Percentiles rank a stretch among this genome's conserved stretches.
Evolutionary conservation across 176 grass and related monocot species (phyloP).

Genomic region (Musa schizocarpa): DNA sequence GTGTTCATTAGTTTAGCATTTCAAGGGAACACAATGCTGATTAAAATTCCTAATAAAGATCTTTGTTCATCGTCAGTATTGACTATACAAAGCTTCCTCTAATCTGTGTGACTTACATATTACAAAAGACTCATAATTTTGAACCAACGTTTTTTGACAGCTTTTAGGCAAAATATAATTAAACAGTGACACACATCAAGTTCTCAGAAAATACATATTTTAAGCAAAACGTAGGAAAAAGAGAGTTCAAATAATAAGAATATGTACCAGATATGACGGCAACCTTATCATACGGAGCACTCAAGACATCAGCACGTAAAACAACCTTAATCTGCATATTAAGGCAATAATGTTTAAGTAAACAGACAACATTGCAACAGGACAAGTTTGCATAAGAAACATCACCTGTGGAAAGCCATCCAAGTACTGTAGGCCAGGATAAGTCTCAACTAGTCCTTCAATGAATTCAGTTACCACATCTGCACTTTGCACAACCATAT

Average conservation of each 20-base stretch:
- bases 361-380: background rate
- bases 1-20: background rate
- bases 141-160: background rate
- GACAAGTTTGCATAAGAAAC: conserved; percentile 4
- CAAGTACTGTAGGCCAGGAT: conserved; percentile 85
- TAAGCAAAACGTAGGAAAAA: conserved; percentile 4
- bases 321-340: conserved; percentile 89
- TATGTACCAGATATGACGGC: conserved; percentile 78
- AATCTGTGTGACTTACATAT: background rate
- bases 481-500: conserved; percentile 21
- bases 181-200: background rate
- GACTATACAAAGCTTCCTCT: background rate
- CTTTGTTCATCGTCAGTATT: background rate
- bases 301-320: conserved; percentile 76
- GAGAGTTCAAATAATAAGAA: background rate
- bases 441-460: conserved; percentile 96
- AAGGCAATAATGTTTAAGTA: conserved; percentile 13
- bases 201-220: background rate
- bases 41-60: background rate
- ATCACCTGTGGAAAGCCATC: conserved; percentile 88
- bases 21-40: background rate
- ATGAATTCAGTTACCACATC: conserved; percentile 96
- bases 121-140: background rate
- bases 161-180: background rate
- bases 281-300: conserved; percentile 62